Base-by-base conservation (phyloP, 371 early-diverging fungal genomes). In the Lichtheimia ramosa region DNA sequence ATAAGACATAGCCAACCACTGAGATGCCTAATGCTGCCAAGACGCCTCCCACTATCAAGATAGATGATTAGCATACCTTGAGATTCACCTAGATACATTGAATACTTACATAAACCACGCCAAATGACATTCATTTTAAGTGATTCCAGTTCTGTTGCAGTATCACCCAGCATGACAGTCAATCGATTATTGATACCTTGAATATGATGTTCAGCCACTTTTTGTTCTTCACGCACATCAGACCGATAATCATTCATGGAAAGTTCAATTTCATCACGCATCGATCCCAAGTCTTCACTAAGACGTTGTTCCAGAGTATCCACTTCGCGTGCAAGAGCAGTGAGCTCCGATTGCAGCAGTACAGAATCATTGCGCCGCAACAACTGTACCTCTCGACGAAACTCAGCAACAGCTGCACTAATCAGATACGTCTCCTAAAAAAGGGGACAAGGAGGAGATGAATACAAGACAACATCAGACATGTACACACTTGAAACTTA, bases 191-290 rank as follows among this genome's bases (percentile, higher is more conserved):
- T 85, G 64, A 94, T 79, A 18, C 87, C 88, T 56, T 92, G 89
- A 16, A 87, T 83, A 56, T 75, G 67, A 71, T 92, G 77, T 62
- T 91, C 90, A 43, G 83, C 78, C 34, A 77, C 69, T 58, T 90
- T 90, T 61, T 85, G 85, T 28, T 86, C 80, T 58, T 89, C 90
- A 23, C 86, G 77, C 10, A 82, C 77, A 48, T 94, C 95, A 21
- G 89, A 76, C 60, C 89, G 87, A 64, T 86, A 89, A 67, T 87
- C 87, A 69, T 92, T 92, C 72, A 95, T 64, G 61, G 92, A 92
- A 56, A 94, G 89, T n/a, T 86, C 81, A 23, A 93, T 84, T 14
- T 92, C 91, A 5, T 83, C 74, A 63, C 90, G 89, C 64, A 93
- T 61, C 23, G 79, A 79, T 3, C 81, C 79, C 16, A 91, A 72